Evolutionary conservation across 2,329 filamentous ascomycete species (phyloP), one percentile per base, ranked within the genome.

Genomic region (Trichophyton rubrum): DNA sequence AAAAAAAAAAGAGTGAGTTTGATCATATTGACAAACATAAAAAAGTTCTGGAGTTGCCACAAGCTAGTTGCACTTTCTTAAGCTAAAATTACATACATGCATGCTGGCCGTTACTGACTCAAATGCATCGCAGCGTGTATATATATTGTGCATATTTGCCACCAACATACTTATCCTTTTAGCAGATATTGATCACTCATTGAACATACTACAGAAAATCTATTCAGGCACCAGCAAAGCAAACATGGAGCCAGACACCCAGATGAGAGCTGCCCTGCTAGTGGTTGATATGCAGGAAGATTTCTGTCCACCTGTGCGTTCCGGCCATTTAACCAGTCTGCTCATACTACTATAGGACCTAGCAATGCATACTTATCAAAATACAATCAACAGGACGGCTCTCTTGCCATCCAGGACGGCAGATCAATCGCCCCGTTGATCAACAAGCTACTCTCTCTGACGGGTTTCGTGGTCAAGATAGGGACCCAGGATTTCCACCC

Each of bases 401-500:
- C 89, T n/a, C 85, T 99, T 58, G 86, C 90, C 35, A 89, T 97
- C n/a, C 70, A 82, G 60, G 76, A 80, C 57, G 93, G 86, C 65
- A 86, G 89, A 65, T 76, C 82, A 64, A 85, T 95, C 62, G 81
- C 86, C 7, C 79, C 84, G 2, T 65, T 80, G 17, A 81, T 97
- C 75, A 96, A 96, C 78, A 66, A 75, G 56, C 85, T 97, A 53
- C 83, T 97, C 61, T 66, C 73, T 3, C 79, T 86, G 24, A 85
- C 87, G 3, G 68, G 68, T 55, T 95, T 96, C 70, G 73, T 77
- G 43, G 72, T 88, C 68, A 89, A 86, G 66, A 77, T 97, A 65
- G 90, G 89, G 51, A 96, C 92, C n/a, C 87, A 90, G 71, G 93
- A 99, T 81, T 95, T 84, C 79, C 93, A 99, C 71, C 93, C 93